These are phyloP conservation scores for Quercus aquifolioides DNA, from an alignment of 306 rosid genomes.

Conservation along the genomic window DNA sequence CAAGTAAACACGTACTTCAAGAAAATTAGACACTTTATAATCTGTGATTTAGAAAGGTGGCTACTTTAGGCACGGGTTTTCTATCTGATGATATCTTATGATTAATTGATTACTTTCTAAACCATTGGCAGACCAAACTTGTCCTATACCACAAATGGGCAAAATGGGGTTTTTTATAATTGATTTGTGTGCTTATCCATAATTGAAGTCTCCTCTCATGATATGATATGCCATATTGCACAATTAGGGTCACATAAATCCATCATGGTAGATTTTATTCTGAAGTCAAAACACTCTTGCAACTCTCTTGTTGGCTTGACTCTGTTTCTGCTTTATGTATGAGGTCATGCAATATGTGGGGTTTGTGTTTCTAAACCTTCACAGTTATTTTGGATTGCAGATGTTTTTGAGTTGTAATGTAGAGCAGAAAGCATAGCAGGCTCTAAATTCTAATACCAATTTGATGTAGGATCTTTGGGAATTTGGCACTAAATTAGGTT, in stretches of 20 bases:
- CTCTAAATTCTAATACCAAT: not conserved
- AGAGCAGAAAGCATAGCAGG: not conserved
- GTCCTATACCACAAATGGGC: not conserved
- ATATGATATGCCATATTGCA: not conserved
- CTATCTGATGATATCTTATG: not conserved
- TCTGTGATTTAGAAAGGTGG: not conserved
- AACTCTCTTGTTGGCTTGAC: not conserved
- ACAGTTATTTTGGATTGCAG: not conserved
- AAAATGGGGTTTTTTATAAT: not conserved
- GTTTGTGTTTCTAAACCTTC: not conserved
- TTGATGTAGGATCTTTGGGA: not conserved
- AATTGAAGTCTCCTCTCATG: not conserved
- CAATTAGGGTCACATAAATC: not conserved
- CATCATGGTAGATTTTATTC: not conserved
- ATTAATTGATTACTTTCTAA: not conserved
- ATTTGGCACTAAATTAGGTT: not conserved
- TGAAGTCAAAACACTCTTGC: not conserved
- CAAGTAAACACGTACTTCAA: not conserved
- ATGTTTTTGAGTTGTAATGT: not conserved
- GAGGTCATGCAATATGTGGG: not conserved
- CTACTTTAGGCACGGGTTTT: not conserved
- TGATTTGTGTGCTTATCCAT: not conserved
- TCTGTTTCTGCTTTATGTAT: not conserved
- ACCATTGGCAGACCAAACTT: not conserved
- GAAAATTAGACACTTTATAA: not conserved